Evolutionary conservation across 768 basidiomycete genomes (phyloP).

Genomic region (Wakefieldia striispora): DNA sequence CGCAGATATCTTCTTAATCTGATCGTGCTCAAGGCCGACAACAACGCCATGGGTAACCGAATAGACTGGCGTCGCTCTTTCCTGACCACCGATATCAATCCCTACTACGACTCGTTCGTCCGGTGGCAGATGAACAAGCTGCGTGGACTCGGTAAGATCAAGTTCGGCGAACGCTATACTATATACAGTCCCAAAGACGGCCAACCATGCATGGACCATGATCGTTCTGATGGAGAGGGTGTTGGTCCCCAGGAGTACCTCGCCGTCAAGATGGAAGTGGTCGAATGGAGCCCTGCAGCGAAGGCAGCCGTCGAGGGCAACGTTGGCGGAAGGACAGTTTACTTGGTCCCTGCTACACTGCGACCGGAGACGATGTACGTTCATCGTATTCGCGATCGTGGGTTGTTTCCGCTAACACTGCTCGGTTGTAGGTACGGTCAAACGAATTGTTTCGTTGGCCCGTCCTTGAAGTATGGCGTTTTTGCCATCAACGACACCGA

Average conservation of each 20-base stretch:
- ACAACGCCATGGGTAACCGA: constrained; percentile 86
- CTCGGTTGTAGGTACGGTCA: constrained; percentile 78
- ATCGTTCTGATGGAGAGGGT: constrained; percentile 92
- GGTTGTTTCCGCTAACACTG: background rate
- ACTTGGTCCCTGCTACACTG: constrained; percentile 92
- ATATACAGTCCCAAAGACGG: constrained; percentile 99
- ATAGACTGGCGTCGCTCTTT: constrained; percentile 97
- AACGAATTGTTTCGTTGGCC: constrained; percentile 96
- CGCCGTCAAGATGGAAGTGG: constrained; percentile 89
- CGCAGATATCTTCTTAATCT: background rate
- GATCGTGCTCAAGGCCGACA: constrained; percentile 49
- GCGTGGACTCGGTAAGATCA: constrained; percentile 84
- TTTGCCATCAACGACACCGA: constrained; percentile 86
- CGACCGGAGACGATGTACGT: constrained; percentile 94
- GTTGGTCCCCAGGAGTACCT: constrained; percentile 96
- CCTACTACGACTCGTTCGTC: constrained; percentile 96
- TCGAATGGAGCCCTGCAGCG: constrained; percentile 76
- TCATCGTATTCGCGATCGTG: constrained; percentile 2
- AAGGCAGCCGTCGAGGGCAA: constrained; percentile 62
- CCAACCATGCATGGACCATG: constrained; percentile 99
- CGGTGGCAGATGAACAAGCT: constrained; percentile 98
- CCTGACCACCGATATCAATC: constrained; percentile 92
- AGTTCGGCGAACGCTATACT: constrained; percentile 97
- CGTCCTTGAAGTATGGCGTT: constrained; percentile 86
- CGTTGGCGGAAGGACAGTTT: constrained; percentile 78